Conservation (phyloP, 441 rosid species). For the Metrosideros polymorpha region DNA sequence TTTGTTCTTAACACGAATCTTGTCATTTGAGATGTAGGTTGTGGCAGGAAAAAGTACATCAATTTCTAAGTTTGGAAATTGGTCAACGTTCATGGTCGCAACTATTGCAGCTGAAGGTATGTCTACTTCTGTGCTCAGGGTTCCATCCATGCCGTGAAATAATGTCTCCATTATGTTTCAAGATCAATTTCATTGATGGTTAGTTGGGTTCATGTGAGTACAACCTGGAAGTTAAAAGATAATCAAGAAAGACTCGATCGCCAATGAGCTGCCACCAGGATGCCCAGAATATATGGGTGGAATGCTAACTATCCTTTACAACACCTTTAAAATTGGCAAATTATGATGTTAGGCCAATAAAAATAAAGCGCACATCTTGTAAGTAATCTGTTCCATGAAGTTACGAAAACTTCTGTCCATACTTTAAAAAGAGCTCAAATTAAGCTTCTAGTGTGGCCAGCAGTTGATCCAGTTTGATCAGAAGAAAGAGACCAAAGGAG, state of each 20-base stretch:
- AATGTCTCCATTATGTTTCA: not conserved
- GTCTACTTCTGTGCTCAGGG: constrained; percentile 5
- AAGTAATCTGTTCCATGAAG: not conserved
- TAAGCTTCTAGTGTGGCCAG: not conserved
- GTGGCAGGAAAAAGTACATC: constrained; percentile 48
- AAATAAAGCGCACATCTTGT: not conserved
- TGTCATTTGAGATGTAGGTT: constrained; percentile 26
- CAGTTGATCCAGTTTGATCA: not conserved
- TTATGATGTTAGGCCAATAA: not conserved
- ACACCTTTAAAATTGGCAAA: not conserved
- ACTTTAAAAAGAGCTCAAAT: not conserved
- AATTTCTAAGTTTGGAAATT: constrained; percentile 22
- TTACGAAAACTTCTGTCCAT: not conserved
- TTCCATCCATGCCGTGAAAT: not conserved
- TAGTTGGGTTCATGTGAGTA: not conserved
- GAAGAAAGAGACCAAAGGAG: not conserved
- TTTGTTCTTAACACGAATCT: not conserved
- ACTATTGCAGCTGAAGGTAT: constrained; percentile 45
- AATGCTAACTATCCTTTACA: not conserved
- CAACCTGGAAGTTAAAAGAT: not conserved
- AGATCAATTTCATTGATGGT: not conserved
- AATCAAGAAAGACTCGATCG: not conserved
- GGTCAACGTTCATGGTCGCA: constrained; percentile 37
- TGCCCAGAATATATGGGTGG: not conserved
- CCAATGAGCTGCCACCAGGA: not conserved